Percentiles rank a stretch among this genome's conserved stretches.
Evolutionary conservation across 2,329 filamentous ascomycete genomes (phyloP).

Genomic region (Ceratocystis papillata): DNA sequence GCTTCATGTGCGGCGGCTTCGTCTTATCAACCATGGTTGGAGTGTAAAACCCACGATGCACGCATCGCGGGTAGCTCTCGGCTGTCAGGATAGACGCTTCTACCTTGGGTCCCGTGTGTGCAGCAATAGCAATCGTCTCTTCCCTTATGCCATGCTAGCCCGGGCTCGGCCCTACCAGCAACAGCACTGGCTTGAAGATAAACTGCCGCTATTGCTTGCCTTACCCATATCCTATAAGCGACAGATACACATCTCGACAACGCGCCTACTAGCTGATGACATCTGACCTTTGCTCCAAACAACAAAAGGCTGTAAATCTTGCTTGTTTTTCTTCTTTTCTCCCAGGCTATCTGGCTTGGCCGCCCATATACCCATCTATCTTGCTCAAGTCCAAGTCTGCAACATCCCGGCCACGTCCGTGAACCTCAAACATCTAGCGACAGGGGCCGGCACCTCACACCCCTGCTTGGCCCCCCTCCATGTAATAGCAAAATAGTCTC

Average conservation of each 20-base stretch:
- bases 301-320: no score
- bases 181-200: no score
- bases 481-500: not conserved
- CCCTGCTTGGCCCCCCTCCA: not conserved
- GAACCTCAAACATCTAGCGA: slow-evolving; percentile 19
- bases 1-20: not conserved
- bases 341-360: not conserved
- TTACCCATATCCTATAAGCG: no score
- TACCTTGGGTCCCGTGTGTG: no score
- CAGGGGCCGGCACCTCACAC: not conserved
- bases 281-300: no score
- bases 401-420: slow-evolving; percentile 13
- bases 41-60: not conserved
- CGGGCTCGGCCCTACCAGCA: no score
- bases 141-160: no score
- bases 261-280: no score
- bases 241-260: no score
- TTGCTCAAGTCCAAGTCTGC: not conserved
- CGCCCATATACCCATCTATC: not conserved
- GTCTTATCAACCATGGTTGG: not conserved
- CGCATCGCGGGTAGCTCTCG: not conserved
- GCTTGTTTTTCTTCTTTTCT: not conserved
- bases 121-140: no score
- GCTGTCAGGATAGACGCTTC: no score
- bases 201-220: no score